Conservation (phyloP, 176 grass and related monocot genomes). For the Rhipidocladum racemiflorum region DNA sequence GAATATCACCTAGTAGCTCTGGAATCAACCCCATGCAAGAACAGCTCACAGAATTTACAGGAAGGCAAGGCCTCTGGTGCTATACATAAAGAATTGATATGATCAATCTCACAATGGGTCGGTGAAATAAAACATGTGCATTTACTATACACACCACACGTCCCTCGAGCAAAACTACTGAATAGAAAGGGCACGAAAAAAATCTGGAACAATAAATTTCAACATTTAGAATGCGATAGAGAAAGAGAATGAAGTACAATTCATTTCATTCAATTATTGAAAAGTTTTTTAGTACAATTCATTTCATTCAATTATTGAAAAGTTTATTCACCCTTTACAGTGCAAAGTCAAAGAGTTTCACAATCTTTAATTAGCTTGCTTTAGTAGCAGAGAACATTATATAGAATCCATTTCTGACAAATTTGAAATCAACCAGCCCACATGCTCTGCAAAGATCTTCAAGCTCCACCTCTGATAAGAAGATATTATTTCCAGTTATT, state of each 20-base stretch:
- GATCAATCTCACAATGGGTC: not conserved
- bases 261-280: not conserved
- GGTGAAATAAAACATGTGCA: not conserved
- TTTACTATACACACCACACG: not conserved
- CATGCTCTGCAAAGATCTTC: slow-evolving; percentile 81
- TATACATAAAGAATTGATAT: slow-evolving; percentile 12
- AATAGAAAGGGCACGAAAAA: not conserved
- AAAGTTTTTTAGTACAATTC: not conserved
- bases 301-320: not conserved
- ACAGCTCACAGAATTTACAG: not conserved
- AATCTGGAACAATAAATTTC: slow-evolving; percentile 27
- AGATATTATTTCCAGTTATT: slow-evolving; percentile 54
- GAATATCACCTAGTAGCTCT: no score
- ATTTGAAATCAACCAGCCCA: slow-evolving; percentile 67
- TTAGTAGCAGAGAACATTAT: slow-evolving; percentile 88
- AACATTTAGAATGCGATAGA: not conserved
- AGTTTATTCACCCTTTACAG: not conserved
- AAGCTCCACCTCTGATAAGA: slow-evolving; percentile 74
- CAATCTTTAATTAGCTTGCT: slow-evolving; percentile 15
- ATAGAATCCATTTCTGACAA: slow-evolving; percentile 68
- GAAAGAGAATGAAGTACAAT: not conserved
- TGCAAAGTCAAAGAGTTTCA: not conserved
- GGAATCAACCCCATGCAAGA: not conserved
- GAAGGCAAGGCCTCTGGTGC: not conserved
- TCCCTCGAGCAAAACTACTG: slow-evolving; percentile 1